Evolutionary conservation across 164 flowering plant genomes (phyloP), one percentile per base, ranked within the genome.

Genomic region (Houttuynia cordata): DNA sequence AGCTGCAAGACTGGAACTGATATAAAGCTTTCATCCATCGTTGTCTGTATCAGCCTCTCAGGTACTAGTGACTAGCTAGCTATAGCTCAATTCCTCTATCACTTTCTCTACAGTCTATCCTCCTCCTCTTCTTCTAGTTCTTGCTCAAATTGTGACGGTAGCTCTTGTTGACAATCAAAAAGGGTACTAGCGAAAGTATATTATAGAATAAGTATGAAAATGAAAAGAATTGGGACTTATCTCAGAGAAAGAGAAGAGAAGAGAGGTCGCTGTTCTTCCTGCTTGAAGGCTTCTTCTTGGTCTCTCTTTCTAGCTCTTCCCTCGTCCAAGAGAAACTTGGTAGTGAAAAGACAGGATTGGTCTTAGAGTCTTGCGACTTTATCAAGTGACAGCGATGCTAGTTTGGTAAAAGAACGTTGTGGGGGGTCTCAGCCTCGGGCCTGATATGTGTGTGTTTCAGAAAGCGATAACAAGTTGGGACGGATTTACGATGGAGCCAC

Each of bases 21-120:
- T 59, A 76, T 58, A 68, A 79, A 80, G 77, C 76, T 76, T 73
- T 78, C 71, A 82, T 75, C 74, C 84, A 84, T 87, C 95, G 81
- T 80, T 87, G 79, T 87, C 91, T 73, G 77, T 79, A n/a, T n/a
- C n/a, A n/a, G n/a, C n/a, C n/a, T 79, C 79, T 74, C 75, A 51
- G 71, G 64, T 74, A 66, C 66, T 71, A n/a, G n/a, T n/a, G n/a
- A n/a, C n/a, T n/a, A n/a, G 83, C 79, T 73, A 81, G 73, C 76
- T 77, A 71, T n/a, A 71, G 64, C 60, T 74, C 68, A 78, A 68
- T 64, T 68, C 72, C 45, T 65, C n/a, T n/a, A n/a, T 68, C 68
- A 70, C 71, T 70, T 61, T 76, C 60, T 78, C 10, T 14, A 14
- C 66, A 41, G 23, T 73, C 55, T 70, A 74, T 69, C 60, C n/a